A percentile compares a stretch with the other conserved stretches of the same genome.
phyloP scores from a whole-genome alignment of 495 filamentous ascomycete genomes.

The Xylaria castorea region DNA sequence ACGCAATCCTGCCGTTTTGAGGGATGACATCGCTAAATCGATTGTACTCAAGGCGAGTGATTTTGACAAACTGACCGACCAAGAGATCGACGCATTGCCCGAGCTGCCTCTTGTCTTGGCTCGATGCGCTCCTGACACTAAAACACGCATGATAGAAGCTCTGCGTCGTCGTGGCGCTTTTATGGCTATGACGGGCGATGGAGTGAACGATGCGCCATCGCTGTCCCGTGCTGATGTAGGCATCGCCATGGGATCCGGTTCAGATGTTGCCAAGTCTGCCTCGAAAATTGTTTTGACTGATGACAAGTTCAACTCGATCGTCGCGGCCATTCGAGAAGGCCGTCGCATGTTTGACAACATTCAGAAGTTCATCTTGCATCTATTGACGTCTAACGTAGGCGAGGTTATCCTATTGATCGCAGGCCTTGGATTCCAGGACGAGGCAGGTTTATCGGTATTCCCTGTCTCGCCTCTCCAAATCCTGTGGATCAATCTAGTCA shows the following conservation, averaged over 20 bases:
- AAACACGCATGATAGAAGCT: slow-evolving; percentile 72
- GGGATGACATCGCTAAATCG: slow-evolving; percentile 58
- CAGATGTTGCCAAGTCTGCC: slow-evolving; percentile 89
- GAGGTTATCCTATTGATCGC: slow-evolving; percentile 75
- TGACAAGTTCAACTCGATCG: slow-evolving; percentile 86
- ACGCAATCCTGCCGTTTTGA: slow-evolving; percentile 58
- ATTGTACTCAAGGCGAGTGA: slow-evolving; percentile 69
- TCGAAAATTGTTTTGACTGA: slow-evolving; percentile 88
- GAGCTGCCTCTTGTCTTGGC: slow-evolving; percentile 70
- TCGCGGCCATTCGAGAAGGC: slow-evolving; percentile 75
- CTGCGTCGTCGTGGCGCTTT: slow-evolving; percentile 66
- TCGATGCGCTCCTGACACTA: slow-evolving; percentile 70
- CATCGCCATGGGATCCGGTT: slow-evolving; percentile 87
- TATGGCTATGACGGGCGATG: slow-evolving; percentile 75
- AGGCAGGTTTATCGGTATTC: slow-evolving; percentile 69
- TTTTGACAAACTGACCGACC: slow-evolving; percentile 66
- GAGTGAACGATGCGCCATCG: slow-evolving; percentile 85
- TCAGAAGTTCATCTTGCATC: slow-evolving; percentile 80
- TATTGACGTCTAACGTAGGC: slow-evolving; percentile 75
- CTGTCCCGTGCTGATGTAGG: slow-evolving; percentile 80
- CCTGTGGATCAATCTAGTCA: slow-evolving; percentile 81
- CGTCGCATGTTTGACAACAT: slow-evolving; percentile 80
- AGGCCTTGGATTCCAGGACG: slow-evolving; percentile 75
- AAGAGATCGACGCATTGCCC: slow-evolving; percentile 62
- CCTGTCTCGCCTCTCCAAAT: slow-evolving; percentile 78